These are phyloP conservation scores for Isabelozyma gotoi DNA, from an alignment of 805 yeast species.

Conservation along the genomic window DNA sequence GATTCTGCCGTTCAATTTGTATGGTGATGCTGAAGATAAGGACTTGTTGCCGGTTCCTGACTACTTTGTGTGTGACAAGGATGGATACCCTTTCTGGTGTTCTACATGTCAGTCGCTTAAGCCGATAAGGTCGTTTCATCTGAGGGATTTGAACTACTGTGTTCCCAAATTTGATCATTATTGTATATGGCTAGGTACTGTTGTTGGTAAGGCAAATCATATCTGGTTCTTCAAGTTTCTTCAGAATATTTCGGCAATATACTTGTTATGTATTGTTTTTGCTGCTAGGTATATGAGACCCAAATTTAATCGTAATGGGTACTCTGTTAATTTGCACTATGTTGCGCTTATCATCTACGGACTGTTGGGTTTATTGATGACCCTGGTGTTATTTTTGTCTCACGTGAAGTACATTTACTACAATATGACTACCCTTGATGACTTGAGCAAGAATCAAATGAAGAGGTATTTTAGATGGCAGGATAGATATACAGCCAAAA, in stretches of 20 bases:
- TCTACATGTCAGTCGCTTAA: constrained; percentile 63
- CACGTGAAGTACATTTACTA: constrained; percentile 44
- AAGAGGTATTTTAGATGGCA: constrained; percentile 29
- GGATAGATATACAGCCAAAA: constrained; percentile 6
- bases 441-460: constrained; percentile 34
- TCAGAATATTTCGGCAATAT: constrained; percentile 32
- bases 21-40: constrained; percentile 9
- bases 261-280: constrained; percentile 29
- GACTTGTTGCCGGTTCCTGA: constrained; percentile 47
- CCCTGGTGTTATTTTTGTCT: constrained; percentile 39
- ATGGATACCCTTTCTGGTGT: constrained; percentile 81
- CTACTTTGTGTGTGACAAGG: constrained; percentile 63
- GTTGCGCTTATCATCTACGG: constrained; percentile 47
- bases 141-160: constrained; percentile 53
- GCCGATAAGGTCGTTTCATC: constrained; percentile 69
- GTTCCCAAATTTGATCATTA: constrained; percentile 80
- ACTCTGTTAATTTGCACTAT: constrained; percentile 44
- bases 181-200: constrained; percentile 74
- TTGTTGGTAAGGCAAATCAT: constrained; percentile 70
- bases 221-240: constrained; percentile 56
- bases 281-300: constrained; percentile 20
- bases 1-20: constrained; percentile 34
- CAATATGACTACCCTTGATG: constrained; percentile 64
- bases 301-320: constrained; percentile 20
- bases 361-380: constrained; percentile 46